Evolutionary conservation across 805 yeast genomes (phyloP).

Genomic region (Candida orba): DNA sequence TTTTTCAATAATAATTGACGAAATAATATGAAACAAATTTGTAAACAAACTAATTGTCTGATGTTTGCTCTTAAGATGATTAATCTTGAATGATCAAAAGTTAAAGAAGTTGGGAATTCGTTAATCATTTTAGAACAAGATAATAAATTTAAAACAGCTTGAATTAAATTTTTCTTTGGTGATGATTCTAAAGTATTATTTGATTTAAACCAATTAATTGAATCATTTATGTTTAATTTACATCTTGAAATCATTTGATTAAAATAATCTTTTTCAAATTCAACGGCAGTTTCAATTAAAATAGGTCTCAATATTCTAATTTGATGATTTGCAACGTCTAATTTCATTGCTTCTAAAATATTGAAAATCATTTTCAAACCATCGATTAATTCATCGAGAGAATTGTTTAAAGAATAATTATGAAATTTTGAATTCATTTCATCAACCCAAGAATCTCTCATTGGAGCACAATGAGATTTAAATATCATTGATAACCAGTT

Average conservation of each 20-base stretch:
- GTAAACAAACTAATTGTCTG: conserved; percentile 74
- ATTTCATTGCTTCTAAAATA: conserved; percentile 87
- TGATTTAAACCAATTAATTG: conserved; percentile 19
- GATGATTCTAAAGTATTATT: conserved; percentile 10
- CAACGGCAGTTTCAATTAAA: conserved; percentile 77
- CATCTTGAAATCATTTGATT: conserved; percentile 53
- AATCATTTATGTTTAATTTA: conserved; percentile 23
- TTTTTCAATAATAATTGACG: conserved; percentile 50
- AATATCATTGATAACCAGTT: conserved; percentile 71
- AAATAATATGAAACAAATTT: conserved; percentile 64
- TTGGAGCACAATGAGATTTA: conserved; percentile 91
- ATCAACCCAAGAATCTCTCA: conserved; percentile 86
- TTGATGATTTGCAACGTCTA: conserved; percentile 93
- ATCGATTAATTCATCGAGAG: conserved; percentile 48
- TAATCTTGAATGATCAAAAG: conserved; percentile 78
- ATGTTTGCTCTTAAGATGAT: conserved; percentile 77
- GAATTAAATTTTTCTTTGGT: conserved; percentile 34
- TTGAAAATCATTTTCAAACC: conserved; percentile 75
- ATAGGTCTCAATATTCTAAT: conserved; percentile 80
- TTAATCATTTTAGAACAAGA: conserved; percentile 76
- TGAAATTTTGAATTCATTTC: conserved; percentile 52
- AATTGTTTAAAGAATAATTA: conserved; percentile 29
- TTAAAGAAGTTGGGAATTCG: conserved; percentile 76
- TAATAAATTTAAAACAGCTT: conserved; percentile 54
- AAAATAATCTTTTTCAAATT: conserved; percentile 81